Evolutionary conservation across 352 stramenopile species (phyloP).

Genomic region (Globisporangium polare): DNA sequence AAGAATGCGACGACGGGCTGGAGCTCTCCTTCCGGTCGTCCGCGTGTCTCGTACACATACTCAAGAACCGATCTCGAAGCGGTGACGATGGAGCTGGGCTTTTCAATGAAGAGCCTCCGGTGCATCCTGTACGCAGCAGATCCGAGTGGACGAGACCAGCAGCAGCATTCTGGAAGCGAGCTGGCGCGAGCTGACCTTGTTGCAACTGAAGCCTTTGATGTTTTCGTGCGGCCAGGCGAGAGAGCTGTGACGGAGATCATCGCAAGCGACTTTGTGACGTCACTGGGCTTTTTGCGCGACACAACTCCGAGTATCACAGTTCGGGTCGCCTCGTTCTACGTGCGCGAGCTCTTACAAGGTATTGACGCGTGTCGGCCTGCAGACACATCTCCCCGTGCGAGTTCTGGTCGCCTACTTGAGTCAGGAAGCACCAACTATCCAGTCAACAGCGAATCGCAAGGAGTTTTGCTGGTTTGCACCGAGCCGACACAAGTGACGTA

Average conservation of each 20-base stretch:
- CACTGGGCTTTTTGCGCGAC: conserved; percentile 17
- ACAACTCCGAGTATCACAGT: conserved; percentile 12
- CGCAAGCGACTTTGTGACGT: conserved; percentile 13
- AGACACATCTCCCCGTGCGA: background rate
- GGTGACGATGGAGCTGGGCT: conserved; percentile 59
- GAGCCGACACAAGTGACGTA: conserved; percentile 46
- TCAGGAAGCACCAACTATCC: background rate
- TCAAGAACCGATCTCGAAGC: conserved; percentile 59
- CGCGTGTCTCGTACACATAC: conserved; percentile 69
- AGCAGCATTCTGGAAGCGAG: background rate
- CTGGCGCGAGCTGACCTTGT: background rate
- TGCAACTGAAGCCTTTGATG: background rate
- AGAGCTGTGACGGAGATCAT: conserved; percentile 11
- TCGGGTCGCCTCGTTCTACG: conserved; percentile 14
- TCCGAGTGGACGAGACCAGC: background rate
- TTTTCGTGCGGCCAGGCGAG: conserved; percentile 6
- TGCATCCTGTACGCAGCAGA: conserved; percentile 42
- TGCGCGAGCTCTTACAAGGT: conserved; percentile 9
- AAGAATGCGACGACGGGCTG: conserved; percentile 1
- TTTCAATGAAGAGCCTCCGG: conserved; percentile 51
- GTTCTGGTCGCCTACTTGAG: background rate
- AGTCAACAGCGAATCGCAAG: conserved; percentile 7
- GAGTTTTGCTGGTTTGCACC: conserved; percentile 38
- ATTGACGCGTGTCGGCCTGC: background rate
- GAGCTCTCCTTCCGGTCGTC: conserved; percentile 34